Percentiles rank a stretch among this genome's conserved stretches.
Conservation (phyloP, 2,329 filamentous ascomycete species). For the Ceratocystis destructans region DNA sequence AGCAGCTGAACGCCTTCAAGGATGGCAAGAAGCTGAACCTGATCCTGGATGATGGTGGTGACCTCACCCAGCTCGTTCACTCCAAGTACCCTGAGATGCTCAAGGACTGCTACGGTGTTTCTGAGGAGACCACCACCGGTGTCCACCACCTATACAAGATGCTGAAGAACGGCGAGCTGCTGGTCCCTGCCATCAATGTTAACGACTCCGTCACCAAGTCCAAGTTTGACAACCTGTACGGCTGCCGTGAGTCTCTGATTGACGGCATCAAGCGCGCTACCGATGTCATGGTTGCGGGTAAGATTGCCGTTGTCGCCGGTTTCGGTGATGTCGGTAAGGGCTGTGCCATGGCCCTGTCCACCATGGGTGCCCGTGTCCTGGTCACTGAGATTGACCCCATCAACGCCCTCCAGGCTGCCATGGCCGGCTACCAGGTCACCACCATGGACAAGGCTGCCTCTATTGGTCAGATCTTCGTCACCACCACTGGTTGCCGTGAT, state of each 20-base stretch:
- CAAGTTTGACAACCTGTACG: constrained; percentile 99
- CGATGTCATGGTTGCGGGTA: constrained; percentile 99
- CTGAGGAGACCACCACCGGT: constrained; percentile 98
- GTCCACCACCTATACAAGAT: constrained; percentile 99
- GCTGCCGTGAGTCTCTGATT: constrained; percentile 95
- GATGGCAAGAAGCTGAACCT: constrained; percentile 93
- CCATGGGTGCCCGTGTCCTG: constrained; percentile 93
- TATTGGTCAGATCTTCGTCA: constrained; percentile 93
- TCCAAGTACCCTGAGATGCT: constrained; percentile 97
- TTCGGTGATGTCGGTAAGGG: constrained; percentile 99
- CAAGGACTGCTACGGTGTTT: constrained; percentile 95
- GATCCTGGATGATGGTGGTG: constrained; percentile 97
- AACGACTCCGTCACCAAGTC: constrained; percentile 99
- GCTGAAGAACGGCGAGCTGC: constrained; percentile 79
- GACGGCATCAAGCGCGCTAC: constrained; percentile 99
- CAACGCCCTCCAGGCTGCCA: constrained; percentile 97
- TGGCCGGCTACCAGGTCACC: constrained; percentile 91
- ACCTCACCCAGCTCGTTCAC: constrained; percentile 92
- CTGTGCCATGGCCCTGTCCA: constrained; percentile 86
- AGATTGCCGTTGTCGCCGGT: constrained; percentile 93
- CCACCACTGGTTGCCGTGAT: constrained; percentile 97
- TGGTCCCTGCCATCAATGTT: constrained; percentile 96
- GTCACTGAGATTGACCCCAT: constrained; percentile 97
- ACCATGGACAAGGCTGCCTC: constrained; percentile 95
- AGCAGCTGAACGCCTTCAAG: constrained; percentile 95